phyloP scores from a whole-genome alignment of 2,329 filamentous ascomycete species.

The Alternaria sp. region DNA sequence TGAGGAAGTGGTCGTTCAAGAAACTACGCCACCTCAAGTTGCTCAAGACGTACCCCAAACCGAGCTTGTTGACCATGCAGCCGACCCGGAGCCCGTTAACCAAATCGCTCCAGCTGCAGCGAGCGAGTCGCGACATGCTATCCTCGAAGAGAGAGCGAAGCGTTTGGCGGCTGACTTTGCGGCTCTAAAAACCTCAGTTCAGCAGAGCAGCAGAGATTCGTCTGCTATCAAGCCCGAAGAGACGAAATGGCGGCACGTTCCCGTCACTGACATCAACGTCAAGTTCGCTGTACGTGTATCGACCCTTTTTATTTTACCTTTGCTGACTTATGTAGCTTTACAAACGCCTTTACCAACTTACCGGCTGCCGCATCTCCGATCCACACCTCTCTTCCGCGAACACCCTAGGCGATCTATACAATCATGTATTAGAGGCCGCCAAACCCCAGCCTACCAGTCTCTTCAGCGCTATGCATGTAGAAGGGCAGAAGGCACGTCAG shows the following conservation, averaged over 20 bases:
- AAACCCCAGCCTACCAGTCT: conserved; percentile 61
- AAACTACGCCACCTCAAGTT: not conserved
- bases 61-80: not conserved
- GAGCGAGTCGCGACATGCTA: conserved; percentile 12
- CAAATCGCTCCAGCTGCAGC: conserved; percentile 3
- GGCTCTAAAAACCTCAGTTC: conserved; percentile 17
- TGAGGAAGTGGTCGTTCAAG: conserved; percentile 9
- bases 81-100: conserved; percentile 5
- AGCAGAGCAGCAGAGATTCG: conserved; percentile 11
- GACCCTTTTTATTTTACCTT: not conserved
- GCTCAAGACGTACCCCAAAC: not conserved
- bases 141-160: conserved; percentile 23
- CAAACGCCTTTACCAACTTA: conserved; percentile 82
- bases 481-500: conserved; percentile 29
- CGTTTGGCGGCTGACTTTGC: conserved; percentile 20
- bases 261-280: conserved; percentile 34
- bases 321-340: conserved; percentile 64
- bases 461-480: conserved; percentile 60
- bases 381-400: conserved; percentile 59
- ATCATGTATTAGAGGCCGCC: conserved; percentile 42
- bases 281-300: conserved; percentile 45
- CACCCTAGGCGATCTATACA: conserved; percentile 49
- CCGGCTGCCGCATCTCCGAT: conserved; percentile 78
- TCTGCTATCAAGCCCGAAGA: conserved; percentile 14
- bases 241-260: conserved; percentile 34